Evolutionary conservation across 75 land plant species (phyloP).

Genomic region (Ceratopteris richardii): DNA sequence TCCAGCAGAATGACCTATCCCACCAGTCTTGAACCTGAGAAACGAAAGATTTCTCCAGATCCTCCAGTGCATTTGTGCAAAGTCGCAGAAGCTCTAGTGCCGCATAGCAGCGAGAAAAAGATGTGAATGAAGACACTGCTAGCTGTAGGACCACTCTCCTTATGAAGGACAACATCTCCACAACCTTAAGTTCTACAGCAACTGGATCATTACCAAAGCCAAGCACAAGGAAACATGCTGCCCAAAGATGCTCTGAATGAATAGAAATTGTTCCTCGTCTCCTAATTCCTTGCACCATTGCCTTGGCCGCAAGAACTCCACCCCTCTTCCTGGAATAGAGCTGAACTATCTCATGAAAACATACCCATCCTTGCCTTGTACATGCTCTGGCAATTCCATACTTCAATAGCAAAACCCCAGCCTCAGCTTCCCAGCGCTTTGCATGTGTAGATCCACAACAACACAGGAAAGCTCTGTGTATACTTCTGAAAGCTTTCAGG

Average conservation of each 20-base stretch:
- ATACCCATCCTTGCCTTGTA: constrained; percentile 38
- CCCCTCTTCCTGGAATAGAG: constrained; percentile 64
- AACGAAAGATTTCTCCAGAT: constrained; percentile 57
- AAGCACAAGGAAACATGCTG: constrained; percentile 71
- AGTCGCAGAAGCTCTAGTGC: constrained; percentile 69
- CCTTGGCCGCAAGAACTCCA: constrained; percentile 35
- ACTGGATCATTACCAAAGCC: constrained; percentile 60
- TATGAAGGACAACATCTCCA: constrained; percentile 56
- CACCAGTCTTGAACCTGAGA: constrained; percentile 59
- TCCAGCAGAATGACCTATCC: constrained; percentile 63
- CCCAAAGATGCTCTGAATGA: constrained; percentile 74
- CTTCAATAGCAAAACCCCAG: constrained; percentile 51
- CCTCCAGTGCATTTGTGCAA: constrained; percentile 60
- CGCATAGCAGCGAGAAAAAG: constrained; percentile 60
- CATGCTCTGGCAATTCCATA: constrained; percentile 62
- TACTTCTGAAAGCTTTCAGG: constrained; percentile 24
- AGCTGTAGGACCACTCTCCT: constrained; percentile 61
- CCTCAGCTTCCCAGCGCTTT: constrained; percentile 59
- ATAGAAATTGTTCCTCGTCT: constrained; percentile 32
- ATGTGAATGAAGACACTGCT: constrained; percentile 50
- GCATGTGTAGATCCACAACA: constrained; percentile 33
- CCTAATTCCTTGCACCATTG: constrained; percentile 52
- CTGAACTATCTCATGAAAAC: constrained; percentile 55
- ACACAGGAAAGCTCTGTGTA: constrained; percentile 29
- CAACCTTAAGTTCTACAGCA: constrained; percentile 50